phyloP scores from a whole-genome alignment of 2,329 filamentous ascomycete genomes.

The Phaeosphaeriaceae sp. region DNA sequence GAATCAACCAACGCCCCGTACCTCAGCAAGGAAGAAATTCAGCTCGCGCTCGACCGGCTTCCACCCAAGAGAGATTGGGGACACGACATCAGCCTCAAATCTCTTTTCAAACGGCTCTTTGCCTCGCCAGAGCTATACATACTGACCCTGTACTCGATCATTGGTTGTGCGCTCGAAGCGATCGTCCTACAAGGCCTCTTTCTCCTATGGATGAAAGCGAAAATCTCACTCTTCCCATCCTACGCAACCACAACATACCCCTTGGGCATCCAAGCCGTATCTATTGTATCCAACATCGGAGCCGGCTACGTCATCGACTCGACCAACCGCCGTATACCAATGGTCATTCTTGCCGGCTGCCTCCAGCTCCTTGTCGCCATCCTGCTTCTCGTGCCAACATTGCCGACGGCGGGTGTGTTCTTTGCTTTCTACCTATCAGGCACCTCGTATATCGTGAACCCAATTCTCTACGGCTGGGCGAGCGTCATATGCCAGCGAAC shows the following conservation, averaged over 20 bases:
- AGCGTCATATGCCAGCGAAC: conserved; percentile 47
- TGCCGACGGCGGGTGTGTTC: conserved; percentile 44
- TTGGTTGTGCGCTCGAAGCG: conserved; percentile 47
- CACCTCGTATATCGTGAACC: conserved; percentile 52
- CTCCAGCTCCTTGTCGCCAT: conserved; percentile 45
- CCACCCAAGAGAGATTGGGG: conserved; percentile 33
- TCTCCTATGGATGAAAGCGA: conserved; percentile 33
- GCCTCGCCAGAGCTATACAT: conserved; percentile 46
- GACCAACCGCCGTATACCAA: conserved; percentile 45
- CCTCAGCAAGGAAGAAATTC: conserved; percentile 33
- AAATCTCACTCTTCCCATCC: conserved; percentile 40
- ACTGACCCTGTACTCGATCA: conserved; percentile 48
- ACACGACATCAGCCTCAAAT: conserved; percentile 32
- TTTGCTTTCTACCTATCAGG: conserved; percentile 50
- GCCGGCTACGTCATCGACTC: conserved; percentile 49
- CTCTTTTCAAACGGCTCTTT: conserved; percentile 29
- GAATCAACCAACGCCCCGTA: conserved; percentile 32
- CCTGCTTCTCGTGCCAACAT: conserved; percentile 42
- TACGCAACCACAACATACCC: conserved; percentile 65
- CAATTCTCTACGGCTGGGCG: conserved; percentile 50
- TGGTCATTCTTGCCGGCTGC: conserved; percentile 42
- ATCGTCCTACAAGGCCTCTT: conserved; percentile 38
- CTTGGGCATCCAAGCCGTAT: conserved; percentile 63
- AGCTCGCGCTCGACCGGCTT: conserved; percentile 32
- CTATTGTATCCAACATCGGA: conserved; percentile 58